Percentiles rank a stretch among this genome's conserved stretches.
phyloP scores from a whole-genome alignment of 805 yeast genomes.

The Lachancea mirantina region DNA sequence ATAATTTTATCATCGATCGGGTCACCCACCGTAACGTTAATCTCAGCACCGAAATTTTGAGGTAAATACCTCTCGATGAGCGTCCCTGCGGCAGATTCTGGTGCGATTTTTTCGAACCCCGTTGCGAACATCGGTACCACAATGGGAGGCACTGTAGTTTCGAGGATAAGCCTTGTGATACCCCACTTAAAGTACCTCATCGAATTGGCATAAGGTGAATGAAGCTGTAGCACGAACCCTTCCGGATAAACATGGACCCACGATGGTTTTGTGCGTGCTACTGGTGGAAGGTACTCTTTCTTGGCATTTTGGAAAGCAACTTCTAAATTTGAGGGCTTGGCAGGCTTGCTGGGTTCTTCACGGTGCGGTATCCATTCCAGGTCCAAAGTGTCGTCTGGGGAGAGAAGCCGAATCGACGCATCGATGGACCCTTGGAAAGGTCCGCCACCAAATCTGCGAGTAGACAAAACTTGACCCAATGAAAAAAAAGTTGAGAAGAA shows the following conservation, averaged over 20 bases:
- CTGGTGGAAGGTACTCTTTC: constrained; percentile 42
- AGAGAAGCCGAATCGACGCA: constrained; percentile 71
- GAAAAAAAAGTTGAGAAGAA: constrained; percentile 59
- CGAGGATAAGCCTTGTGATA: constrained; percentile 72
- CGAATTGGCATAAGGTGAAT: constrained; percentile 72
- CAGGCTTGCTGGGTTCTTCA: constrained; percentile 2
- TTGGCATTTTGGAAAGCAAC: constrained; percentile 1
- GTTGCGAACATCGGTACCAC: constrained; percentile 78
- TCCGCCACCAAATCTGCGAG: constrained; percentile 84
- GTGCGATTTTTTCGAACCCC: constrained; percentile 83
- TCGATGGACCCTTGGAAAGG: constrained; percentile 89
- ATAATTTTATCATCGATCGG: constrained; percentile 57
- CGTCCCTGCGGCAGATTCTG: constrained; percentile 56
- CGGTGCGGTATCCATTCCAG: constrained; percentile 35
- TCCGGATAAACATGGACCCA: constrained; percentile 97
- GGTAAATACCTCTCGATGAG: constrained; percentile 56
- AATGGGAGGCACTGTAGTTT: constrained; percentile 75
- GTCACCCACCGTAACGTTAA: constrained; percentile 65
- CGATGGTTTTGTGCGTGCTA: constrained; percentile 56
- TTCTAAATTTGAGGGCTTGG: background rate
- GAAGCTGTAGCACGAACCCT: constrained; percentile 81
- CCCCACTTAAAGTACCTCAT: constrained; percentile 98
- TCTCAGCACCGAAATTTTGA: constrained; percentile 55
- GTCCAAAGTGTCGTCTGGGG: constrained; percentile 61
- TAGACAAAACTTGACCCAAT: constrained; percentile 80